Evolutionary conservation across 2,329 filamentous ascomycete genomes (phyloP).

Genomic region (Colletotrichum sp.): DNA sequence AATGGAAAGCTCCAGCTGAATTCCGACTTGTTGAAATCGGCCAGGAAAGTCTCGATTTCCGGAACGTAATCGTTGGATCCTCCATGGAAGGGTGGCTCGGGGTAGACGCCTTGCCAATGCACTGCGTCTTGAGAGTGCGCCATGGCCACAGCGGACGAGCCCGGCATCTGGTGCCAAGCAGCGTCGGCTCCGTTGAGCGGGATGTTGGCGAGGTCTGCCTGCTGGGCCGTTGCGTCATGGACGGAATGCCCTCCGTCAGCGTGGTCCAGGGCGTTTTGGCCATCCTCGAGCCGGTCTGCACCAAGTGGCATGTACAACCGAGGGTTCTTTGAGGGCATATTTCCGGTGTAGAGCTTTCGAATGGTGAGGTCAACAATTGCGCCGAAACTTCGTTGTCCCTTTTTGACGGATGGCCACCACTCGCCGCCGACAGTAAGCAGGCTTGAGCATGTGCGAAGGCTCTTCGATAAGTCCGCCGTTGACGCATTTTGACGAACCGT

Average conservation of each 20-base stretch:
- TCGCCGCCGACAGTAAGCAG: conserved; percentile 42
- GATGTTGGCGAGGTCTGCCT: neutral
- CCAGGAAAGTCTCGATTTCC: conserved; percentile 17
- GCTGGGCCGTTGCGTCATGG: neutral
- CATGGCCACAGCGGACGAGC: neutral
- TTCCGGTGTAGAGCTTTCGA: conserved; percentile 17
- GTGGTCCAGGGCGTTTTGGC: neutral
- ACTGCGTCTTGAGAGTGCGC: neutral
- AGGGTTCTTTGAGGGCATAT: conserved; percentile 12
- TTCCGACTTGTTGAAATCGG: conserved; percentile 18
- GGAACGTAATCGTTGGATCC: neutral
- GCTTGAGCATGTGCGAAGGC: conserved; percentile 36
- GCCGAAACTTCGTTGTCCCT: conserved; percentile 33
- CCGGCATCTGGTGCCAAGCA: neutral
- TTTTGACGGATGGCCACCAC: conserved; percentile 42
- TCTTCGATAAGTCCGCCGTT: conserved; percentile 15
- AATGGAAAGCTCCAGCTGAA: conserved; percentile 21
- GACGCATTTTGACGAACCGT: conserved; percentile 27
- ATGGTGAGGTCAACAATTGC: conserved; percentile 31
- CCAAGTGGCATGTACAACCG: neutral
- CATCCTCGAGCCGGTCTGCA: neutral
- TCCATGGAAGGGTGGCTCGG: neutral
- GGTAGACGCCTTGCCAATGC: conserved; percentile 7
- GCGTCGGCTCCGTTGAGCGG: neutral
- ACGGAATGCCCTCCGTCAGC: neutral